Percentiles rank a stretch among this genome's conserved stretches.
These are phyloP conservation scores for Phytophthora capsici DNA, from an alignment of 352 stramenopile genomes.

Conservation along the genomic window DNA sequence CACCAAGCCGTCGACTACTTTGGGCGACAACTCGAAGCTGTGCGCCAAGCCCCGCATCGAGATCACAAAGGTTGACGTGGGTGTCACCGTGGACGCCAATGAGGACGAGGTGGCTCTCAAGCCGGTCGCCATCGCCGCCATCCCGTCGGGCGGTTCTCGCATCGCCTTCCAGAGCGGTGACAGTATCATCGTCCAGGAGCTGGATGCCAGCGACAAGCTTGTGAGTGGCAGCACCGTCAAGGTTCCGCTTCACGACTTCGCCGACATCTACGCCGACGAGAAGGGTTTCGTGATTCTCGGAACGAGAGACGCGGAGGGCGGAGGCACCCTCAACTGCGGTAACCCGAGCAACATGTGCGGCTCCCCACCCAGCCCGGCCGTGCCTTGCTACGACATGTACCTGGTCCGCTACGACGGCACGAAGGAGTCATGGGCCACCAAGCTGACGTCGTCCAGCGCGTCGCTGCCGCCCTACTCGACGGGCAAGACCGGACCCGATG, in stretches of 20 bases:
- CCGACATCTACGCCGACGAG: constrained; percentile 59
- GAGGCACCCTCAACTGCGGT: constrained; percentile 63
- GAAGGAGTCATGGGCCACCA: constrained; percentile 62
- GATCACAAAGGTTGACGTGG: constrained; percentile 50
- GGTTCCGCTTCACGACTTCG: constrained; percentile 56
- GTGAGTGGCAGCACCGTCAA: constrained; percentile 32
- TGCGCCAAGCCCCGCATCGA: constrained; percentile 50
- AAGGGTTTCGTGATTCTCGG: constrained; percentile 63
- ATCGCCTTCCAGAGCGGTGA: constrained; percentile 58
- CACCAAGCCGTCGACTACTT: not conserved
- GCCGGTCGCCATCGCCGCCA: constrained; percentile 51
- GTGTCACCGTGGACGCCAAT: constrained; percentile 37
- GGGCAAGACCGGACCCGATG: constrained; percentile 45
- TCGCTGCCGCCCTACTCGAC: constrained; percentile 61
- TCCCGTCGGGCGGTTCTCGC: constrained; percentile 15
- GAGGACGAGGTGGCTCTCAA: constrained; percentile 61
- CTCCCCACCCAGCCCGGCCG: constrained; percentile 38
- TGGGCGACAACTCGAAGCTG: constrained; percentile 36
- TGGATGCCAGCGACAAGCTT: constrained; percentile 35
- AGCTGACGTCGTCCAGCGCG: constrained; percentile 58
- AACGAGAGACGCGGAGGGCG: constrained; percentile 55
- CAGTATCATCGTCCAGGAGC: constrained; percentile 50
- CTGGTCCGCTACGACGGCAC: constrained; percentile 58
- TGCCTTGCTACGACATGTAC: constrained; percentile 74
- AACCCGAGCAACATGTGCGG: constrained; percentile 63